phyloP scores from a whole-genome alignment of 2,329 filamentous ascomycete species.

The Plectosphaerella cucumerina region DNA sequence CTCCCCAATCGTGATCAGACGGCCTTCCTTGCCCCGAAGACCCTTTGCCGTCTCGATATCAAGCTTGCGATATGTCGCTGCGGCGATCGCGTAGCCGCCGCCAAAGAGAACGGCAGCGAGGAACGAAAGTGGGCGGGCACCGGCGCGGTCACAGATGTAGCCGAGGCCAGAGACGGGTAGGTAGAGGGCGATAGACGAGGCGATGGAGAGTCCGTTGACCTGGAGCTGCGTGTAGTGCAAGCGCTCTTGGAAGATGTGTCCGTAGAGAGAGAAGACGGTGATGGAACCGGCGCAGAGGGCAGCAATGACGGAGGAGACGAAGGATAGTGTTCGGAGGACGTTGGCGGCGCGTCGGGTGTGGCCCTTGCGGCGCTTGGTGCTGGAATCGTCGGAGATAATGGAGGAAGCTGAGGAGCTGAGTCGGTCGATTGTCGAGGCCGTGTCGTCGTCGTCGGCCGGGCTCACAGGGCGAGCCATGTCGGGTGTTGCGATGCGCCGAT shows the following conservation, averaged over 20 bases:
- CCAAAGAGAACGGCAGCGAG: conserved; percentile 72
- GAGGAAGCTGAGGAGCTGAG: conserved; percentile 16
- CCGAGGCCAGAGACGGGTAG: conserved; percentile 87
- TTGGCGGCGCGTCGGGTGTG: conserved; percentile 16
- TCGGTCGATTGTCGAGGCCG: conserved; percentile 12
- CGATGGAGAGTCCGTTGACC: conserved; percentile 86
- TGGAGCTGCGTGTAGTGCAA: conserved; percentile 87
- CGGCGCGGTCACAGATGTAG: conserved; percentile 85
- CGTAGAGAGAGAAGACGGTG: conserved; percentile 91
- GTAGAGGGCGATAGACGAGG: conserved; percentile 84
- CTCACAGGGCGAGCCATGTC: conserved; percentile 8
- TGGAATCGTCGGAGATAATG: conserved; percentile 10
- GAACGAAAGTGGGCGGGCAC: conserved; percentile 72
- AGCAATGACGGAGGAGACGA: conserved; percentile 49
- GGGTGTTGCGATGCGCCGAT: neutral
- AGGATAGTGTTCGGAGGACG: conserved; percentile 40
- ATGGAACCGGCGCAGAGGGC: conserved; percentile 84
- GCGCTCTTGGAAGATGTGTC: conserved; percentile 79
- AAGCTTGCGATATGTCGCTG: conserved; percentile 62
- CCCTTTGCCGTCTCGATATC: conserved; percentile 36
- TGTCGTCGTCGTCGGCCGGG: conserved; percentile 9
- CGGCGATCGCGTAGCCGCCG: conserved; percentile 77
- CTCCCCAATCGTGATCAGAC: conserved; percentile 26
- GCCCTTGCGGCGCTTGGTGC: conserved; percentile 4
- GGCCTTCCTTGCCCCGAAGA: conserved; percentile 10